Percentiles rank a stretch among this genome's conserved stretches.
phyloP scores from a whole-genome alignment of 805 yeast species.

The Kluyveromyces aestuarii region DNA sequence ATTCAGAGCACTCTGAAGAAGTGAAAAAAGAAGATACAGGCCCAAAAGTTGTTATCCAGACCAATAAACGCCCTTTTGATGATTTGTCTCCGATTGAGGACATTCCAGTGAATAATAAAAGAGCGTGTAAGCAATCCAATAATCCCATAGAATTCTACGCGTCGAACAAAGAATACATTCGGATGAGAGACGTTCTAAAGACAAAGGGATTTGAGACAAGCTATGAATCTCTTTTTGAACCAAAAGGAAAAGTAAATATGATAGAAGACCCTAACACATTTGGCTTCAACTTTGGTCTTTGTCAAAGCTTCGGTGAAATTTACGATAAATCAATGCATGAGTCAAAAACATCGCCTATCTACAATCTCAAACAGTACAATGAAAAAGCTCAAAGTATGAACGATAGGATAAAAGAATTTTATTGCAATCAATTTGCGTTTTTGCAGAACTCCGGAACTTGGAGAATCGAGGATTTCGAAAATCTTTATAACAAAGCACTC shows the following conservation, averaged over 20 bases:
- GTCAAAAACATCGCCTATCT: slow-evolving; percentile 39
- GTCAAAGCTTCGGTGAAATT: slow-evolving; percentile 34
- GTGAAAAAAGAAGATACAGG: neutral
- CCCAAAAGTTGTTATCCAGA: neutral
- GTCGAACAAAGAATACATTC: slow-evolving; percentile 35
- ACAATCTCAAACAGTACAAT: slow-evolving; percentile 48
- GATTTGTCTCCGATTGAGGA: neutral
- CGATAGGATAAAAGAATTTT: slow-evolving; percentile 17
- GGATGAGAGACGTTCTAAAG: slow-evolving; percentile 38
- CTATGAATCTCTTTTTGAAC: slow-evolving; percentile 40
- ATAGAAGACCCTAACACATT: slow-evolving; percentile 30
- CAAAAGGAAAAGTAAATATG: slow-evolving; percentile 31
- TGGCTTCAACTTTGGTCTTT: slow-evolving; percentile 34
- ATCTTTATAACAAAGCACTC: slow-evolving; percentile 35
- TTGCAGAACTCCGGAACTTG: slow-evolving; percentile 14
- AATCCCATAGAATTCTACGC: slow-evolving; percentile 27
- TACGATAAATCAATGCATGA: slow-evolving; percentile 33
- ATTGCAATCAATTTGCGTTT: slow-evolving; percentile 8
- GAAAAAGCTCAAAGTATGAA: slow-evolving; percentile 42
- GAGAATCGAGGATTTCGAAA: slow-evolving; percentile 28
- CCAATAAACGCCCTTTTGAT: neutral
- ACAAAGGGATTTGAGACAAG: slow-evolving; percentile 44
- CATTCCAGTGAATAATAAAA: neutral
- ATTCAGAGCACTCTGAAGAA: neutral
- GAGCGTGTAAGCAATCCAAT: neutral